Base-by-base conservation (phyloP, 768 basidiomycete genomes). In the Tubosaeta sp. region DNA sequence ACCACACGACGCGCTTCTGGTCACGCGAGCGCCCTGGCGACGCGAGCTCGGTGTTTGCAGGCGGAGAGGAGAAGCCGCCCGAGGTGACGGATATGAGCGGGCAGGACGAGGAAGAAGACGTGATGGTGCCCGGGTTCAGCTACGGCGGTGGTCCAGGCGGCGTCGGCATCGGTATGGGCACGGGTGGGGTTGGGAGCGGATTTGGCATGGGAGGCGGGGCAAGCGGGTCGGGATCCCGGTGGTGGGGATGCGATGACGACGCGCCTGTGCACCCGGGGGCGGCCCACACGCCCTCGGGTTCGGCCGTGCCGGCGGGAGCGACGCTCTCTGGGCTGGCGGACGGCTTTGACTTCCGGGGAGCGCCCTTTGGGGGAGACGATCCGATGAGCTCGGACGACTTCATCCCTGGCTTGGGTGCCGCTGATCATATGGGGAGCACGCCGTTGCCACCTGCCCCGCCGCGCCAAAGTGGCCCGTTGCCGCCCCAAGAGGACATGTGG, bases 1-100 rank as follows among this genome's bases (percentile, higher is more conserved):
- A 99, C 75, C 92, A 94, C 72, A 97, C 96, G 6, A 96, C 95
- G 6, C 82, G 94, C n/a, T 99, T 98, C 78, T 98, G 96, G 95
- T 86, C 86, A 43, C 82, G 95, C 60, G 90, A 93, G 64, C 80
- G 90, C 3, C 90, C 90, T 0, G 89, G 90, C n/a, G 90, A 91
- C 59, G 76, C 78, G 1, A 75, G 79, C n/a, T 82, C 80, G 48
- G 89, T 84, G 36, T 90, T 90, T 67, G 82, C 82, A 0, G 86
- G 82, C 8, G 88, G 87, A 6, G 90, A 88, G 14, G 89, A 92
- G 73, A 90, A 89, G 69, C 91, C 90, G 12, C 86, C 87, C 0
- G 86, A 86, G 59, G 72, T 79, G 34, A 72, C 69, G 16, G 86
- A 83, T 61, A 68, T 69, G 59, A 71, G 75, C 49, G 75, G 81